Evolutionary conservation across 2,329 filamentous ascomycete genomes (phyloP).

Genomic region (Penicillium sp.): DNA sequence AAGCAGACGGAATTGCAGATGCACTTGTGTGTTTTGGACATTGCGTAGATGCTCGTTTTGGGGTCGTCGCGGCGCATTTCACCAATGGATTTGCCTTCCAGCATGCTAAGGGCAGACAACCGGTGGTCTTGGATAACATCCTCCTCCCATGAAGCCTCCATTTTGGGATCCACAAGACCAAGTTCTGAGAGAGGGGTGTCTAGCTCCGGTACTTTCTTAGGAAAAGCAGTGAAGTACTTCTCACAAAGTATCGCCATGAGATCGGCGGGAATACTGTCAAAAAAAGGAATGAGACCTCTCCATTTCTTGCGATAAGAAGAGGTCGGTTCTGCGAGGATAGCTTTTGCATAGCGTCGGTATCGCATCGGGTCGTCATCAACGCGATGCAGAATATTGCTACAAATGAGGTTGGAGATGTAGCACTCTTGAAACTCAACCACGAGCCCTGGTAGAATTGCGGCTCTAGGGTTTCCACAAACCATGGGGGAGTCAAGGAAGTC

Average conservation of each 20-base stretch:
- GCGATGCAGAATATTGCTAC: slow-evolving; percentile 13
- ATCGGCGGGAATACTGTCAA: slow-evolving; percentile 29
- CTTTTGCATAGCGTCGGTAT: slow-evolving; percentile 30
- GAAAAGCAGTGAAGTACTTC: slow-evolving; percentile 33
- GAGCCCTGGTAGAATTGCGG: slow-evolving; percentile 23
- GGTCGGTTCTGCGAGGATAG: slow-evolving; percentile 20
- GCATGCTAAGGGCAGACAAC: slow-evolving; percentile 32
- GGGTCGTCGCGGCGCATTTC: slow-evolving; percentile 32
- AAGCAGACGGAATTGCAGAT: slow-evolving; percentile 34
- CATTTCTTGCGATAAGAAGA: slow-evolving; percentile 30
- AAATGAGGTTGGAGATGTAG: slow-evolving; percentile 26
- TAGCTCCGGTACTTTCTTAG: slow-evolving; percentile 10
- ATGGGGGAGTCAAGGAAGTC: slow-evolving; percentile 27
- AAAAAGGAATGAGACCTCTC: slow-evolving; percentile 28
- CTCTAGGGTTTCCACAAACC: slow-evolving; percentile 29
- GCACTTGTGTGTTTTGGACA: slow-evolving; percentile 35
- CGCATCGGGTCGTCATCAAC: slow-evolving; percentile 26
- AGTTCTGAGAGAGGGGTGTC: slow-evolving; percentile 20
- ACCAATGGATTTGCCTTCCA: slow-evolving; percentile 36
- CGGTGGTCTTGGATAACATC: slow-evolving; percentile 32
- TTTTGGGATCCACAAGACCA: slow-evolving; percentile 25
- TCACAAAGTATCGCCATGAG: slow-evolving; percentile 34
- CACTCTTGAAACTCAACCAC: slow-evolving; percentile 29
- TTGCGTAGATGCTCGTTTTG: slow-evolving; percentile 22
- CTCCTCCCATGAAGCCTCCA: slow-evolving; percentile 22